Conservation (phyloP, 148 eudicot species). For the Oxyria digyna region DNA sequence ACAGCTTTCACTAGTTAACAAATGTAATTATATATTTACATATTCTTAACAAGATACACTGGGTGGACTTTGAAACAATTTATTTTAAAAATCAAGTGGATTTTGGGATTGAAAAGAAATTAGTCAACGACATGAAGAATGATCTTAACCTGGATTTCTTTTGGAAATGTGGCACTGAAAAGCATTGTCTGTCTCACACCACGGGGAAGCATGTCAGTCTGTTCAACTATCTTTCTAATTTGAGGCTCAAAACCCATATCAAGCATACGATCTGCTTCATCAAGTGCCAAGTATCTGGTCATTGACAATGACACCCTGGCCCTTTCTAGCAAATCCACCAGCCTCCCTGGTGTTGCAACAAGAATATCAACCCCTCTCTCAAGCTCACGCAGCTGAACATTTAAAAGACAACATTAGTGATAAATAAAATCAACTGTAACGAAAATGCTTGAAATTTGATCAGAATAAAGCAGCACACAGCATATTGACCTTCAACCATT, state of each 20-base stretch:
- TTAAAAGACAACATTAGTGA: constrained; percentile 1
- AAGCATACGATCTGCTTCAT: constrained; percentile 92
- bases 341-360: constrained; percentile 93
- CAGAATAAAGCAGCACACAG: background rate
- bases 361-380: constrained; percentile 90
- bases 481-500: background rate
- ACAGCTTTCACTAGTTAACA: background rate
- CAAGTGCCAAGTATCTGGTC: constrained; percentile 76
- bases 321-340: constrained; percentile 84
- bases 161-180: constrained; percentile 92
- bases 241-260: constrained; percentile 99
- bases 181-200: constrained; percentile 83
- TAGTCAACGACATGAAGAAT: background rate
- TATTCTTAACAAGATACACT: background rate
- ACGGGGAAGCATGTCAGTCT: constrained; percentile 78
- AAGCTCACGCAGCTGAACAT: constrained; percentile 57
- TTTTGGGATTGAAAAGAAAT: background rate
- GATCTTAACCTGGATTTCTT: constrained; percentile 67
- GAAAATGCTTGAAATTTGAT: background rate
- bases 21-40: background rate
- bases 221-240: constrained; percentile 86
- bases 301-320: constrained; percentile 61
- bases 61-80: background rate
- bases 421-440: background rate
- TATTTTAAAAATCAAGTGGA: background rate